Conservation (phyloP, 208 protist species). For the Acanthamoeba castellanii region DNA sequence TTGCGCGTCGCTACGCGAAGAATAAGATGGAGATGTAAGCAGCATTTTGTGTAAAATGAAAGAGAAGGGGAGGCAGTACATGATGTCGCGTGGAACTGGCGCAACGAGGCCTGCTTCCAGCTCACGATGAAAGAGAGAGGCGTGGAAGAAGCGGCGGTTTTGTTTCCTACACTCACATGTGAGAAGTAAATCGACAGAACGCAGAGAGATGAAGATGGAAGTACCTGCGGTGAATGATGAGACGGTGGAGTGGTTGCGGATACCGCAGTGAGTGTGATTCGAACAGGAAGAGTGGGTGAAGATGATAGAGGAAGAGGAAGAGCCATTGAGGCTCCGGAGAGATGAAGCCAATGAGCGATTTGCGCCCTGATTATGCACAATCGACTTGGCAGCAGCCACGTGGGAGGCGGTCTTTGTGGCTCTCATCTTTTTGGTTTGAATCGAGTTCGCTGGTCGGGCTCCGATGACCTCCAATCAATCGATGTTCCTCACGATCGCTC, state of each 20-base stretch:
- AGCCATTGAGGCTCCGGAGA: neutral
- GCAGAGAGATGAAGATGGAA: neutral
- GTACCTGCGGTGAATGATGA: neutral
- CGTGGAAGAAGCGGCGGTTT: neutral
- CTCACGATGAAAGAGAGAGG: neutral
- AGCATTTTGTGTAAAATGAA: neutral
- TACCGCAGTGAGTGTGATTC: neutral
- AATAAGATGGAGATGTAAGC: neutral
- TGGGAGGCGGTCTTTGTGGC: neutral
- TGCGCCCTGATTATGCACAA: neutral
- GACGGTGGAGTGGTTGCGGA: slow-evolving; percentile 17
- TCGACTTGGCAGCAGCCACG: neutral
- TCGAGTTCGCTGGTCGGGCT: neutral
- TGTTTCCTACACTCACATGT: neutral
- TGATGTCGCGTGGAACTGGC: slow-evolving; percentile 21
- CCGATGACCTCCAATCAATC: neutral
- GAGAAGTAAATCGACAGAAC: neutral
- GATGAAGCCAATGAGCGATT: neutral
- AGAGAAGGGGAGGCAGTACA: neutral
- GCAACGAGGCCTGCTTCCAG: slow-evolving; percentile 36
- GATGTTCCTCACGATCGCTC: neutral
- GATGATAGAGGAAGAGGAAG: slow-evolving; percentile 10
- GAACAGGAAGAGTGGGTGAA: neutral
- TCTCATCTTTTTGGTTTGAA: neutral
- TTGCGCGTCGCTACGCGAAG: slow-evolving; percentile 27